These are phyloP conservation scores for Phaeosphaeriaceae sp. DNA, from an alignment of 2,329 filamentous ascomycete genomes.

Conservation along the genomic window DNA sequence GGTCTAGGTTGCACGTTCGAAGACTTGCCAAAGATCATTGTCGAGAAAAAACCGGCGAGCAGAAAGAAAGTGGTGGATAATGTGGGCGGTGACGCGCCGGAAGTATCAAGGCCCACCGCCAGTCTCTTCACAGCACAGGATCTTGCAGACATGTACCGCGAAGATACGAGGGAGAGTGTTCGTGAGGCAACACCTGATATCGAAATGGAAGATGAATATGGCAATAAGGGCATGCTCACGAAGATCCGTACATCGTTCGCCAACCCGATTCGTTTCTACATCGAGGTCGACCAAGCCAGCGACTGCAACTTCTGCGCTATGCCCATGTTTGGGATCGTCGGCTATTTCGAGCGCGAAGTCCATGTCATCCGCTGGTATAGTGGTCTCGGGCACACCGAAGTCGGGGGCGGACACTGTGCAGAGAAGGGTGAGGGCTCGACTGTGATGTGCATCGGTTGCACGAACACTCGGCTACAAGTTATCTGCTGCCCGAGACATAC, in stretches of 20 bases:
- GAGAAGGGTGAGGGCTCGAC: conserved; percentile 24
- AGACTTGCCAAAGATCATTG: conserved; percentile 13
- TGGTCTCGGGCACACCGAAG: conserved; percentile 48
- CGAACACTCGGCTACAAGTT: conserved; percentile 28
- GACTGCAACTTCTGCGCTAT: conserved; percentile 53
- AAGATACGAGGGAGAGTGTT: conserved; percentile 6
- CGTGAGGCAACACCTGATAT: conserved; percentile 31
- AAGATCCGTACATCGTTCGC: conserved; percentile 50
- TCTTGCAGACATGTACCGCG: conserved; percentile 16
- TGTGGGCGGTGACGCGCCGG: conserved; percentile 7
- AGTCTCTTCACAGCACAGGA: conserved; percentile 23
- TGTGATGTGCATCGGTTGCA: conserved; percentile 35
- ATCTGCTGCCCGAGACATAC: conserved; percentile 26
- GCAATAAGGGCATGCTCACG: conserved; percentile 31
- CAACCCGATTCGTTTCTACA: conserved; percentile 50
- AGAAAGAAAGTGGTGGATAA: conserved; percentile 9
- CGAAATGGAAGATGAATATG: conserved; percentile 34
- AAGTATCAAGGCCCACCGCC: conserved; percentile 3
- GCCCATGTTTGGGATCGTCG: conserved; percentile 50
- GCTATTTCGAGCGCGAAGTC: conserved; percentile 44
- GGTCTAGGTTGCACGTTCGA: conserved; percentile 41
- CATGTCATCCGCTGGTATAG: conserved; percentile 45
- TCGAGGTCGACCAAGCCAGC: too few species aligned
- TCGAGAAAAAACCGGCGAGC: conserved; percentile 7
- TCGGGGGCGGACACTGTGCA: conserved; percentile 47